These are phyloP conservation scores for Bauhinia variegata DNA, from an alignment of 306 rosid genomes.

Conservation along the genomic window DNA sequence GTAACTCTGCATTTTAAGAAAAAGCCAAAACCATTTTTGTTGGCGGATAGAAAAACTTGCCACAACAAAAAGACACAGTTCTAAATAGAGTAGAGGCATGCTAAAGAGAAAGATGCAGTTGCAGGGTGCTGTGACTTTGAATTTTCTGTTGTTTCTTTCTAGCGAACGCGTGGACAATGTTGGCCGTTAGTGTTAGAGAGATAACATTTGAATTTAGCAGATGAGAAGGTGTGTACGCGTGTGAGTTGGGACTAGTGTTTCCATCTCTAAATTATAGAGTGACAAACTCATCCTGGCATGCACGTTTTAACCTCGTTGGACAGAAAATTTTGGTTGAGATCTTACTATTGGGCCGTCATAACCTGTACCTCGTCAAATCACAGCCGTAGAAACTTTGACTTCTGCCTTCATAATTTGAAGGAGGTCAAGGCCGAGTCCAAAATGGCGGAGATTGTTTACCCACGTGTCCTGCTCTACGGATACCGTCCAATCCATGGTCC, in stretches of 20 bases:
- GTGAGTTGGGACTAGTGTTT: too few species aligned
- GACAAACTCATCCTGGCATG: too few species aligned
- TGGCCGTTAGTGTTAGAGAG: background rate
- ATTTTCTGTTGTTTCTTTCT: constrained; percentile 18
- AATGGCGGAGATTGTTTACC: constrained; percentile 8
- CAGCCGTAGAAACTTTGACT: constrained; percentile 27
- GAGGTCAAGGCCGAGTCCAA: too few species aligned
- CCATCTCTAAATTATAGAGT: too few species aligned
- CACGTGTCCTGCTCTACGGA: constrained; percentile 42
- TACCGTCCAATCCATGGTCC: too few species aligned
- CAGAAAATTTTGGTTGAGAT: too few species aligned
- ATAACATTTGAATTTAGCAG: too few species aligned
- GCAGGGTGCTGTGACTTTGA: background rate
- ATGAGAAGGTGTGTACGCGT: too few species aligned
- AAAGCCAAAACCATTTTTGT: constrained; percentile 7
- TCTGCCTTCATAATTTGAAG: too few species aligned
- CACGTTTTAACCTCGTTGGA: too few species aligned
- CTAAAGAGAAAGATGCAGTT: background rate
- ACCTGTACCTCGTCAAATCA: constrained; percentile 18
- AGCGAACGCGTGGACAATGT: background rate
- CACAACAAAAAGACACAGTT: background rate
- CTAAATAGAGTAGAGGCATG: constrained; percentile 7
- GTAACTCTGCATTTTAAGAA: background rate
- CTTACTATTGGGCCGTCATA: too few species aligned
- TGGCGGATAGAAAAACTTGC: constrained; percentile 3